Conservation (phyloP, 2,329 filamentous ascomycete species). For the Aspergillus flavus region DNA sequence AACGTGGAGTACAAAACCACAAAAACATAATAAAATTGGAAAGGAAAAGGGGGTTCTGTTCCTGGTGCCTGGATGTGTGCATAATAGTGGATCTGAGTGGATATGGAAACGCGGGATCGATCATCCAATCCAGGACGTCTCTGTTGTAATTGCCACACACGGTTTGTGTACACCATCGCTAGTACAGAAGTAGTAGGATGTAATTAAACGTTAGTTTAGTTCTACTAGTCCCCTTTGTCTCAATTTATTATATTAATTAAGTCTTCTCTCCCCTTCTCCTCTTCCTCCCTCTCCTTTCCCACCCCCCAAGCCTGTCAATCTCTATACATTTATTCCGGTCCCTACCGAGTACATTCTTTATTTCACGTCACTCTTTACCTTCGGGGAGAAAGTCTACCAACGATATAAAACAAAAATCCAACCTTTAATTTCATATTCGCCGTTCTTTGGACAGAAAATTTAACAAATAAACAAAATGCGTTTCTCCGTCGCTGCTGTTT, state of each 20-base stretch:
- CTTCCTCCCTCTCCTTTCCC: conserved; percentile 19
- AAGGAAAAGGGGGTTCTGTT: neutral
- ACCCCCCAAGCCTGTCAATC: conserved; percentile 11
- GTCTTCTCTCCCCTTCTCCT: conserved; percentile 15
- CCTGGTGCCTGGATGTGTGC: conserved; percentile 1
- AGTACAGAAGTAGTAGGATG: neutral
- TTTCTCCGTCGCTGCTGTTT: conserved; percentile 48
- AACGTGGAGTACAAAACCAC: conserved; percentile 1
- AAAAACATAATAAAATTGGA: neutral
- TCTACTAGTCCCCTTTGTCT: conserved; percentile 8
- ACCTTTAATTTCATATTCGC: conserved; percentile 26
- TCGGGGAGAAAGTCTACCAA: neutral
- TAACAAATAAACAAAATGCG: conserved; percentile 48
- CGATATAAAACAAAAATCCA: conserved; percentile 8
- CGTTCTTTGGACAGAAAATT: conserved; percentile 12
- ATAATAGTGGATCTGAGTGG: neutral
- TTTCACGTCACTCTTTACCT: conserved; percentile 22
- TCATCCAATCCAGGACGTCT: neutral
- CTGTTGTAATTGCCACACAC: neutral
- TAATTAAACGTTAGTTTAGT: neutral
- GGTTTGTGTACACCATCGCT: neutral
- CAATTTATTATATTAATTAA: conserved; percentile 11
- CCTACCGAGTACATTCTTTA: conserved; percentile 44
- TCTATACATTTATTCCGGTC: conserved; percentile 48
- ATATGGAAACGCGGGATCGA: neutral